Base-by-base conservation (phyloP, 495 filamentous ascomycete genomes). In the Saxophila tyrrhenica region DNA sequence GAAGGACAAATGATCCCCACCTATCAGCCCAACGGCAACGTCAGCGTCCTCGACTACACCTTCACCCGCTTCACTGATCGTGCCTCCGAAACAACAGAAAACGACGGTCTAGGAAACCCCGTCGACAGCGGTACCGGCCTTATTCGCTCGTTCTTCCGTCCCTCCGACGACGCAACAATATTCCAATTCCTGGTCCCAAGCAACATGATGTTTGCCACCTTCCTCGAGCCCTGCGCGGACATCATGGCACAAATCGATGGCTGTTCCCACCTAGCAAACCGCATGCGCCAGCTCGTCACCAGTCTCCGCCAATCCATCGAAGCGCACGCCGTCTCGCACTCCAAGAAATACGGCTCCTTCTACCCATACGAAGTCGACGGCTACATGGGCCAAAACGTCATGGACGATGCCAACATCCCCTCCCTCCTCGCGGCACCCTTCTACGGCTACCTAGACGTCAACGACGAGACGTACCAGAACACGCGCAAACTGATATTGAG, bases 201-300 rank as follows among this genome's bases (percentile, higher is more conserved):
- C 2, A 86, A 85, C 53, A 85, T 85, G 82, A 82, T 84, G 76
- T 78, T 81, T 49, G 73, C 78, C 11, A 63, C 70, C 9, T 81
- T 79, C 54, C 73, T 85, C 35, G 70, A 75, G 45, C 69, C 72
- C 11, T 73, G 75, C 2, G 70, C 74, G 0, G 55, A 63, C 10
- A 81, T 85, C 62, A 79, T 79, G 75, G 65, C 67, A 7, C 64
- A 66, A 9, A 66, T 83, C 13, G 68, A 71, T 46, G 69, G 70
- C 19, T 17, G 60, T 19, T 54, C 54, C 44, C 62, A 73, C 20
- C 70, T 83, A 7, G 72, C 75, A 0, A 39, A 39, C 2, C 55
- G 58, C 25, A 85, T 85, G 81, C 63, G 64, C 9, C 64, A 65
- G 19, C 69, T 83, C 48, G 74, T 79, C 2, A 39, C 52, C 23